phyloP scores from a whole-genome alignment of 1,284 basidiomycete species.

The Apiotrichum laibachii region DNA sequence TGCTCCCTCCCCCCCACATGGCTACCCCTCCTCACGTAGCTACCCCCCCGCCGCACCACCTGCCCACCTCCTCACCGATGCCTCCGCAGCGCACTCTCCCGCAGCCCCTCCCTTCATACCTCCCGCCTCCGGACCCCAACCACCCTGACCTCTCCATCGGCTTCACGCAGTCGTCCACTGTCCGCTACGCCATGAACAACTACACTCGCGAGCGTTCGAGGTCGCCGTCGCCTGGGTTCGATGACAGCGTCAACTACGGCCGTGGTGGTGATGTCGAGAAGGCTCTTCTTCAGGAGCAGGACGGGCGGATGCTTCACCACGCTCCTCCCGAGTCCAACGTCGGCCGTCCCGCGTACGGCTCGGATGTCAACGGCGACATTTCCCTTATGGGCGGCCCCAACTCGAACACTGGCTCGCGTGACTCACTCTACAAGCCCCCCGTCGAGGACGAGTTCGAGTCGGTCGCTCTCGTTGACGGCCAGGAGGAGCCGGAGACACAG shows the following conservation, averaged over 20 bases:
- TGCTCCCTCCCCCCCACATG: neutral
- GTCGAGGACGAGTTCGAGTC: slow-evolving; percentile 21
- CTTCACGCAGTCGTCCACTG: slow-evolving; percentile 32
- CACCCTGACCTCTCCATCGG: slow-evolving; percentile 42
- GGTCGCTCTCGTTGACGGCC: slow-evolving; percentile 15
- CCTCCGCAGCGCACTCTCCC: neutral
- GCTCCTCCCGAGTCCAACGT: neutral
- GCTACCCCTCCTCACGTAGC: neutral
- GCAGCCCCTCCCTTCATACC: slow-evolving; percentile 37
- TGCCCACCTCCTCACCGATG: neutral
- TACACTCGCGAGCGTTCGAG: slow-evolving; percentile 25
- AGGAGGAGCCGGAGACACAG: slow-evolving; percentile 54
- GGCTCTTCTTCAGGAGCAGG: slow-evolving; percentile 26
- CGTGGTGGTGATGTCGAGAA: slow-evolving; percentile 32
- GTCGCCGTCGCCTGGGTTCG: slow-evolving; percentile 37
- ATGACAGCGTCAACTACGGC: slow-evolving; percentile 24
- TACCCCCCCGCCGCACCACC: neutral
- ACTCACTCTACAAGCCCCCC: slow-evolving; percentile 16
- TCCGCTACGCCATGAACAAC: slow-evolving; percentile 27
- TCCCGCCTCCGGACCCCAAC: slow-evolving; percentile 43
- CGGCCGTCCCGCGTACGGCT: slow-evolving; percentile 3
- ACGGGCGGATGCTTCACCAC: slow-evolving; percentile 6
- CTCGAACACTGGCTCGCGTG: slow-evolving; percentile 2
- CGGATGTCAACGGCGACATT: slow-evolving; percentile 21
- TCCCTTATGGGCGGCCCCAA: slow-evolving; percentile 4